Evolutionary conservation across 768 basidiomycete species (phyloP), one percentile per base, ranked within the genome.

Genomic region (Agaricus blazei): DNA sequence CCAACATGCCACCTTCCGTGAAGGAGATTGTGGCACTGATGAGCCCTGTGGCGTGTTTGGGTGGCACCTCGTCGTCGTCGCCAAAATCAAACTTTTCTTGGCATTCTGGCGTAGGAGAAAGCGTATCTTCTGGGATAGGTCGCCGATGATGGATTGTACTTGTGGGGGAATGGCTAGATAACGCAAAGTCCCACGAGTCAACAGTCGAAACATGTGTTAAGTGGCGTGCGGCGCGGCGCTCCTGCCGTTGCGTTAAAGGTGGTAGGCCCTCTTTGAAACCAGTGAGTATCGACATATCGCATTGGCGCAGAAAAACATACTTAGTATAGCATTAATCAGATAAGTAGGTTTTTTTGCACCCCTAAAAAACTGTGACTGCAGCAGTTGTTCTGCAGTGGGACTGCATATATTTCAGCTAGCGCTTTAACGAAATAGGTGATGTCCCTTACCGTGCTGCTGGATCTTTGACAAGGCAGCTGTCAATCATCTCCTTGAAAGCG

Each of bases 381-480:
- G 74, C n/a, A 97, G 75, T 58, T 89, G 78, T 48, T 77, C 79
- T 4, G 94, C 87, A 2, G 85, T 85, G 28, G 93, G 93, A 23
- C 91, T 90, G 26, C 46, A 15, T 38, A 56, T 46, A 12, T 14
- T 37, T 48, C 28, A 40, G 31, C 26, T 36, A 28, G 31, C 26
- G 28, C 19, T 24, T 37, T 19, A 29, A 48, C 23, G 1, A 38
- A 37, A 44, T 24, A 48, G 27, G 12, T 23, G n/a, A 37, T n/a
- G 48, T 23, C 59, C 64, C 40, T 19, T 60, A 85, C 90, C 93
- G 80, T 64, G 83, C 78, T 6, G 80, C 74, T 4, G 95, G 93
- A 65, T 97, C 90, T 68, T 96, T 96, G 54, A 77, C 73, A 45
- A 98, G 78, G 66, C 95, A 97, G 11, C 79, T 78, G 48, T 88